phyloP scores from a whole-genome alignment of 495 filamentous ascomycete species.

The Neurospora pannonica region DNA sequence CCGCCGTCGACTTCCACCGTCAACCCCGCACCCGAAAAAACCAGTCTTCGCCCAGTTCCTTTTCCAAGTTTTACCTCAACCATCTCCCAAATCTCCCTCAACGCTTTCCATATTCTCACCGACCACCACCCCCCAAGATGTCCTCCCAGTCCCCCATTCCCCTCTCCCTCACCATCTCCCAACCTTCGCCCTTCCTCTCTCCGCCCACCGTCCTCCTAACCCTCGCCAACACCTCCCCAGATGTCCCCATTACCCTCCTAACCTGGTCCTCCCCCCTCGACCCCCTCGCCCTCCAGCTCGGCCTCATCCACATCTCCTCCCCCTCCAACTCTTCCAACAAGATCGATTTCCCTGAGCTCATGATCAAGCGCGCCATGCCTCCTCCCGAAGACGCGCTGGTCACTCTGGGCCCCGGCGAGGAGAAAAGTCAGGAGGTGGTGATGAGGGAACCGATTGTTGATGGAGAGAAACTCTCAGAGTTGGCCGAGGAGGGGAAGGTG shows the following conservation, averaged over 20 bases:
- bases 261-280: conserved; percentile 43
- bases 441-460: background rate
- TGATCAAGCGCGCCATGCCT: conserved; percentile 37
- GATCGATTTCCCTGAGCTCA: conserved; percentile 31
- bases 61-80: background rate
- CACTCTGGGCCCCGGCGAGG: conserved; percentile 27
- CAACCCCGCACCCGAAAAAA: background rate
- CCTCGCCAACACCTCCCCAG: conserved; percentile 31
- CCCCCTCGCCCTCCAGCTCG: conserved; percentile 32
- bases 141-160: background rate
- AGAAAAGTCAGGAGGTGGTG: background rate
- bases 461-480: background rate
- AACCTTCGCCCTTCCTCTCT: conserved; percentile 5
- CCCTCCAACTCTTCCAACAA: conserved; percentile 11
- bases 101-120: background rate
- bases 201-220: conserved; percentile 9
- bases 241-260: conserved; percentile 36
- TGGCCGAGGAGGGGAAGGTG: background rate
- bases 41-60: background rate
- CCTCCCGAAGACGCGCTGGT: conserved; percentile 31
- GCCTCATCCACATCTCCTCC: conserved; percentile 36
- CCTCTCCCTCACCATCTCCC: conserved; percentile 1
- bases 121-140: background rate
- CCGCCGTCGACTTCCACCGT: background rate
- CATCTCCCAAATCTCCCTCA: background rate